These are phyloP conservation scores for Fremontodendron californicum DNA, from an alignment of 345 rosid genomes.

Conservation along the genomic window DNA sequence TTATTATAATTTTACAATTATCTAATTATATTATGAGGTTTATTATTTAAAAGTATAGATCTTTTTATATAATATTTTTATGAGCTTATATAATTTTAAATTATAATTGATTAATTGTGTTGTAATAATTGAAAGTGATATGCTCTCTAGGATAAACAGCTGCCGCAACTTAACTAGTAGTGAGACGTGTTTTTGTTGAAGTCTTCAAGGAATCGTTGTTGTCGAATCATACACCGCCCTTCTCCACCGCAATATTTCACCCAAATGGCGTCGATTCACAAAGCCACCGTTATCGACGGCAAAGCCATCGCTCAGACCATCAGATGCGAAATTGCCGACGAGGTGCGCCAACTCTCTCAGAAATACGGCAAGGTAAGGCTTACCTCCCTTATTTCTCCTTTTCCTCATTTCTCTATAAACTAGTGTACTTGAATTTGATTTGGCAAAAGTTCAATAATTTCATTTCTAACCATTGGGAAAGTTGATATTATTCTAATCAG, in stretches of 20 bases:
- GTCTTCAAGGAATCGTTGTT: neutral
- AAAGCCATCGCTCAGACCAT: conserved; percentile 72
- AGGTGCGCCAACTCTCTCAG: conserved; percentile 53
- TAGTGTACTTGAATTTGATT: neutral
- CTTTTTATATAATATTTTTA: too few relatives aligned
- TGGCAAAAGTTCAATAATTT: neutral
- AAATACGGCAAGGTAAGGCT: conserved; percentile 66
- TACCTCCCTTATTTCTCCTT: neutral
- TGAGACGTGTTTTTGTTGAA: neutral
- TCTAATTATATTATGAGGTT: too few relatives aligned
- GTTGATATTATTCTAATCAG: conserved; percentile 29
- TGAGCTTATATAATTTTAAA: too few relatives aligned
- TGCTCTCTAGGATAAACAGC: conserved; percentile 23
- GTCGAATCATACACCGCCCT: neutral
- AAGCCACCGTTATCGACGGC: conserved; percentile 69
- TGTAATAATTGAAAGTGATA: too few relatives aligned
- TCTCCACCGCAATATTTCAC: neutral
- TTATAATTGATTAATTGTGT: too few relatives aligned
- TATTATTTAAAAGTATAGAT: too few relatives aligned
- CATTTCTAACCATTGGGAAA: neutral
- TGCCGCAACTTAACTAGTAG: neutral
- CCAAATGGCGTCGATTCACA: conserved; percentile 47
- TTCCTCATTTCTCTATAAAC: neutral
- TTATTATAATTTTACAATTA: too few relatives aligned
- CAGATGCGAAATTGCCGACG: conserved; percentile 76